Base-by-base conservation (phyloP, 106 monocot genomes). In the Iris macrosiphon region DNA sequence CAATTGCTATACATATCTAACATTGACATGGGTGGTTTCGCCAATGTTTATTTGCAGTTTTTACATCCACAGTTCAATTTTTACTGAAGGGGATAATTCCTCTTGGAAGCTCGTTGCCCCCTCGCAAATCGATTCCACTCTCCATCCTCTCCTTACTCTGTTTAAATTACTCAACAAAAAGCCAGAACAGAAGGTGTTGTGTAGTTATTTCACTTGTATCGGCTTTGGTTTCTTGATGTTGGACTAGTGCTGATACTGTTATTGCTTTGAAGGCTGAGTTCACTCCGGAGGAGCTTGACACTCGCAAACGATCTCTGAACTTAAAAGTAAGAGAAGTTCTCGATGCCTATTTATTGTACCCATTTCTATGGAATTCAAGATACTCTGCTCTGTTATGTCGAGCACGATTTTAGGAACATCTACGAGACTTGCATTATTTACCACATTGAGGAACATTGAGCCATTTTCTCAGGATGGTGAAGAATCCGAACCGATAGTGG, bases 51-150 rank as follows among this genome's bases (percentile, higher is more conserved):
- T 64, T 6, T 70, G 52, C 69, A 93, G 93, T 52, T 77, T 93
- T 52, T 93, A 93, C 41, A 84, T 93, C 27, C 80, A 93, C 24
- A 61, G 56, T 18, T 93, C 93, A 23, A 57, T 93, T 30, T 88
- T 93, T 51, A 66, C 72, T 1, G 68, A 60, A 38, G 76, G 72
- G 2, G 72, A 69, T 49, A 78, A 74, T 17, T 76, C 70, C 7
- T 75, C 68, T 7, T 88, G 73, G 61, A 77, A 74, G 44, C 61
- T 77, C 2, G 55, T 44, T n/a, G 50, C 72, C 53, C 46, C 79
- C 3, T 54, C 70, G 19, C 43, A 51, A 17, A 9, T 63, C 10
- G 72, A 80, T 65, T 59, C 67, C 18, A 57, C 64, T 22, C 20
- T 74, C 27, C 68, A 75, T 54, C 93, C 93, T 55, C 83, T 93